Conservation (phyloP, 2,329 filamentous ascomycete genomes). For the Fusarium pseudonygamai region DNA sequence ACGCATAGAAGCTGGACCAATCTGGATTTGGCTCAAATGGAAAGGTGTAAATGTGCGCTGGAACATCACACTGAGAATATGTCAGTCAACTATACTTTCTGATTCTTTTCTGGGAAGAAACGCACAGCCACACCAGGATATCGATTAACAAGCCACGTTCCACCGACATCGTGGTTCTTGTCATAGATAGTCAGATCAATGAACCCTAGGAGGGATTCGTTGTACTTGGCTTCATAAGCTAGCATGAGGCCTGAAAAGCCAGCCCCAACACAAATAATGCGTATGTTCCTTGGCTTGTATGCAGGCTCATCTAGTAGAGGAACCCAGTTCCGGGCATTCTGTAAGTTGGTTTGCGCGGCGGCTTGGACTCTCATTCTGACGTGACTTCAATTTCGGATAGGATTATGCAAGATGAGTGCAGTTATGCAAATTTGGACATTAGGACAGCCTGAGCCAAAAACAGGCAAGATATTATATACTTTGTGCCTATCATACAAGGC, state of each 20-base stretch:
- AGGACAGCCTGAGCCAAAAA: neutral
- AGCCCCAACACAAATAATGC: neutral
- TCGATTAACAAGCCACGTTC: neutral
- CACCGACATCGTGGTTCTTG: neutral
- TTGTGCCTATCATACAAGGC: neutral
- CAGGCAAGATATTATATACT: neutral
- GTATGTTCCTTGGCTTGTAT: neutral
- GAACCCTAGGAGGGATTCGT: neutral
- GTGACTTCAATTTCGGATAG: neutral
- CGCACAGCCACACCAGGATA: neutral
- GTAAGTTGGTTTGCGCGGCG: neutral
- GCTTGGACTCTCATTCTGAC: neutral
- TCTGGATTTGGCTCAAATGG: neutral
- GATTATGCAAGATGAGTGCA: neutral
- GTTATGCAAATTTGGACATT: neutral
- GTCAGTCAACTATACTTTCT: accelerated
- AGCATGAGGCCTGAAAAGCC: neutral
- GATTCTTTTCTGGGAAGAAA: neutral
- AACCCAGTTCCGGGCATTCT: neutral
- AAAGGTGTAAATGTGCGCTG: neutral
- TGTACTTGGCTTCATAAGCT: neutral
- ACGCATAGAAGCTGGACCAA: neutral
- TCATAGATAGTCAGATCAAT: neutral
- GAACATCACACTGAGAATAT: neutral
- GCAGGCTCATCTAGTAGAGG: neutral